Evolutionary conservation across 2,329 filamentous ascomycete species (phyloP), one percentile per base, ranked within the genome.

Genomic region (Cladosporium austrohemisphaericum): DNA sequence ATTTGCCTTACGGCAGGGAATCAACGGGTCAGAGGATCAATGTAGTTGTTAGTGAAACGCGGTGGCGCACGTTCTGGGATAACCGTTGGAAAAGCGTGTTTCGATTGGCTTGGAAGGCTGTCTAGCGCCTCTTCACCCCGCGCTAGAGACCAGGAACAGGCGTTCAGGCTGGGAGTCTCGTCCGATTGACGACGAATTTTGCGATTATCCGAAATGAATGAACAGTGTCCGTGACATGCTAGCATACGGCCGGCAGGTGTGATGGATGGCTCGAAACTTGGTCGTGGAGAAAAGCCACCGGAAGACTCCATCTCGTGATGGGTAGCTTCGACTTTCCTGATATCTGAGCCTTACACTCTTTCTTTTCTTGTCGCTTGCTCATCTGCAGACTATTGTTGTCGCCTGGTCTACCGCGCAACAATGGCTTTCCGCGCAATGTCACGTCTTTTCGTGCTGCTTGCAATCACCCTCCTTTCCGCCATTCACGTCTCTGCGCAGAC

Each of bases 401-500:
- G n/a, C n/a, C n/a, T n/a, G n/a, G n/a, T n/a, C n/a, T n/a, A n/a
- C n/a, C 14, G 14, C 18, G 8, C 29, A 28, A 3, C 23, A 32
- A 49, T 49, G 46, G 46, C 29, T 26, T 19, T 33, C 36, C 18
- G 22, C 37, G 32, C 38, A 19, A 49, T 43, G 29, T 29, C 46
- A 26, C 46, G 46, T 23, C 37, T 49, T 3, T 35, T 38, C 28
- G 25, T 47, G 33, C 44, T 47, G 7, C 33, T 47, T 18, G 46
- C 46, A 25, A 49, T 55, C 41, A 36, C 28, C 8, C 33, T 52
- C 14, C 35, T 54, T 23, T 38, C 25, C 9, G 41, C 46, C 28
- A 41, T 49, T 16, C 46, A 49, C 13, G 52, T 44, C 35, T 45
- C 23, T 8, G 52, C 54, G 40, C 54, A 55, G 22, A 41, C 52